A percentile compares a stretch with the other conserved stretches of the same genome.
Evolutionary conservation across 495 filamentous ascomycete genomes (phyloP).

Genomic region (Penicillium soppii): DNA sequence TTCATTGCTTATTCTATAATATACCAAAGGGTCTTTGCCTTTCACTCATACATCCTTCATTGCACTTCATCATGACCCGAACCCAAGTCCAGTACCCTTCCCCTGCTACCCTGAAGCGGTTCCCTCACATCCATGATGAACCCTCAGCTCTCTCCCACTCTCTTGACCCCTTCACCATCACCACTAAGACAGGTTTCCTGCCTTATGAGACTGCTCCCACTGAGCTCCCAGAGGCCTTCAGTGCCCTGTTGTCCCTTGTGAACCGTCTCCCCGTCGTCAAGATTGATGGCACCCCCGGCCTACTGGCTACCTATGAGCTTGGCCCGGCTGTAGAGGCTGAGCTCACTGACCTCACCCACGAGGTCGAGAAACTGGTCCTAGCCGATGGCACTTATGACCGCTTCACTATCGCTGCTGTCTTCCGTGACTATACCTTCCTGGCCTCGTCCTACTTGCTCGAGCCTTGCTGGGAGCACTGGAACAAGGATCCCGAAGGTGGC

Average conservation of each 20-base stretch:
- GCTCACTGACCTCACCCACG: constrained; percentile 71
- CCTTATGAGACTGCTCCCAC: constrained; percentile 41
- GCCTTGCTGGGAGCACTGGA: constrained; percentile 78
- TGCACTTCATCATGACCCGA: constrained; percentile 28
- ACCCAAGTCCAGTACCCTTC: constrained; percentile 31
- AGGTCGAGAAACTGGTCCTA: constrained; percentile 63
- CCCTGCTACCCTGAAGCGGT: constrained; percentile 45
- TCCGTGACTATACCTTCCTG: constrained; percentile 87
- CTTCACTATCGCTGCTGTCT: constrained; percentile 75
- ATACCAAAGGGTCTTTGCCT: background rate
- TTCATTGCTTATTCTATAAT: background rate
- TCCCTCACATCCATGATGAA: constrained; percentile 58
- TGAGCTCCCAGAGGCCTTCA: constrained; percentile 63
- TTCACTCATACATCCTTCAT: constrained; percentile 7
- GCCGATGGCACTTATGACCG: constrained; percentile 56
- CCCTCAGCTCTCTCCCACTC: constrained; percentile 57
- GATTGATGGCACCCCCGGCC: constrained; percentile 64
- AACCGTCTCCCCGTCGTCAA: constrained; percentile 74
- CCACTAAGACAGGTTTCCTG: constrained; percentile 74
- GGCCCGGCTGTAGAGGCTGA: constrained; percentile 64
- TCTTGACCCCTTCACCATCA: constrained; percentile 78
- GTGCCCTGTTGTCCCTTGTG: constrained; percentile 65
- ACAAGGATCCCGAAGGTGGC: constrained; percentile 56
- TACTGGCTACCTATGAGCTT: constrained; percentile 69
- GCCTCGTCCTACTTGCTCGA: constrained; percentile 89